A percentile compares a stretch with the other conserved stretches of the same genome.
Conservation (phyloP, 345 rosid genomes). For the Durio zibethinus region DNA sequence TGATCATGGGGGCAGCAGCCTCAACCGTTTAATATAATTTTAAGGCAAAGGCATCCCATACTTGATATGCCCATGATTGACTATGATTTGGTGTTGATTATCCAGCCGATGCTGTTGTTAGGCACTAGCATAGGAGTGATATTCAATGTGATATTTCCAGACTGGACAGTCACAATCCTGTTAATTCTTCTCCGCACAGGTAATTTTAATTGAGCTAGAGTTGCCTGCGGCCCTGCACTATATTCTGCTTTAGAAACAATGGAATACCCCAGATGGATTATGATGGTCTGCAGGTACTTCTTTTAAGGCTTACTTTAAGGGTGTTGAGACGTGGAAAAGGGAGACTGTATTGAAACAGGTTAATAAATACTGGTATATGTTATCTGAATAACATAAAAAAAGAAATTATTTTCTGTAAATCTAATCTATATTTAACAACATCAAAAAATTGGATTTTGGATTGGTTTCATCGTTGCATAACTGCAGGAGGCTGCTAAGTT, state of each 20-base stretch:
- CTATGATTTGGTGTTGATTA: neutral
- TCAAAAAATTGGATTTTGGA: neutral
- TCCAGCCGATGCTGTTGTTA: too few species aligned
- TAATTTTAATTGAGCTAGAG: too few species aligned
- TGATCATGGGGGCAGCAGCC: neutral
- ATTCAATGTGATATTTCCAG: too few species aligned
- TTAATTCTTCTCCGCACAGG: too few species aligned
- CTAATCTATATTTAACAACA: too few species aligned
- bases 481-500: neutral
- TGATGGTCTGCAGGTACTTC: neutral
- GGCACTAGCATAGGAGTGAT: too few species aligned
- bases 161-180: too few species aligned
- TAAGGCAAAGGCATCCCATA: neutral
- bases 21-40: neutral
- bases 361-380: neutral
- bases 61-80: slow-evolving; percentile 8
- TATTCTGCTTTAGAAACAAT: too few species aligned
- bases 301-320: neutral
- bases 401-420: too few species aligned
- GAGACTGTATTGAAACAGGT: neutral
- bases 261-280: too few species aligned
- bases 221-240: too few species aligned
- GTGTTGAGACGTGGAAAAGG: neutral
- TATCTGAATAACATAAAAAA: neutral
- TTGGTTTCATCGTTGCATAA: neutral